Evolutionary conservation across 2,329 filamentous ascomycete genomes (phyloP).

Genomic region (Coniochaeta sp.): DNA sequence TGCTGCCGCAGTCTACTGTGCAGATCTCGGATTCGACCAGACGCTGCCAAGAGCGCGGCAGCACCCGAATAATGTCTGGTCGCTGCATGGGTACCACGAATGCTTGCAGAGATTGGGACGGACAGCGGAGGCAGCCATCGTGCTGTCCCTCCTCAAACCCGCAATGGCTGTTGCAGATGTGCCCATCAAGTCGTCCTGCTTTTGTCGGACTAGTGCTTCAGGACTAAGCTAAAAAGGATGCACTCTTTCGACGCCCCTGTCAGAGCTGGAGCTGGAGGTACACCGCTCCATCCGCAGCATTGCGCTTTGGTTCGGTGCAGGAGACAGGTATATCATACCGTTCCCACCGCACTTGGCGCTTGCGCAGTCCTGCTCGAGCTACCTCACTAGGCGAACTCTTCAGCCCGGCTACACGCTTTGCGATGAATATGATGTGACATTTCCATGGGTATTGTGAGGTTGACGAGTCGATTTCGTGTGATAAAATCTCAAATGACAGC

Average conservation of each 20-base stretch:
- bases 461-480: background rate
- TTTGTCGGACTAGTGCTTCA: conserved; percentile 24
- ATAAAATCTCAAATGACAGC: background rate
- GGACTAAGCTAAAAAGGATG: background rate
- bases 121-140: conserved; percentile 25
- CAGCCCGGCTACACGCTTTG: background rate
- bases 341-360: background rate
- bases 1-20: conserved; percentile 48
- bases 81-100: conserved; percentile 65
- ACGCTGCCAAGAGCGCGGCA: conserved; percentile 55
- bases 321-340: no score
- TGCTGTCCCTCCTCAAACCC: conserved; percentile 36
- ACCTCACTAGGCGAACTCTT: background rate
- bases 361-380: background rate
- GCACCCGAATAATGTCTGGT: conserved; percentile 70
- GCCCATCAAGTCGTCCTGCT: conserved; percentile 49
- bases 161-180: conserved; percentile 53
- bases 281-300: no score
- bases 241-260: no score
- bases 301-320: no score
- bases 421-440: background rate
- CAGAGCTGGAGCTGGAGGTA: no score
- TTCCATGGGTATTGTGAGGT: background rate
- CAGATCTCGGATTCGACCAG: conserved; percentile 53
- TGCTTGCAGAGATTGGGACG: conserved; percentile 51